Conservation (phyloP, 116 monocot species). For the Posidonia oceanica region DNA sequence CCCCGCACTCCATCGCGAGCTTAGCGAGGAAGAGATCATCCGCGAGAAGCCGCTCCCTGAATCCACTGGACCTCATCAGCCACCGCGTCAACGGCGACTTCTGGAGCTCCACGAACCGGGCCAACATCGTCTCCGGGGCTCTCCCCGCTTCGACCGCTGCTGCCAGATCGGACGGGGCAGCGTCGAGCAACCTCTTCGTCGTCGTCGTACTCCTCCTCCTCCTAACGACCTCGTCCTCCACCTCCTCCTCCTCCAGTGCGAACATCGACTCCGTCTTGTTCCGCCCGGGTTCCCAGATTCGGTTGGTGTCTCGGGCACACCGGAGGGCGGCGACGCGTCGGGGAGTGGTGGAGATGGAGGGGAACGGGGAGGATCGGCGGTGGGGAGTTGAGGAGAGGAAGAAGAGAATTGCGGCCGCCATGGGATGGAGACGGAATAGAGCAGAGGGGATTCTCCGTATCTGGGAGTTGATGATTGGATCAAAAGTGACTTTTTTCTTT, state of each 20-base stretch:
- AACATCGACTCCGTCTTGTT: too few species aligned
- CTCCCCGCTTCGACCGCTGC: slow-evolving; percentile 43
- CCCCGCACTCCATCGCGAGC: slow-evolving; percentile 73
- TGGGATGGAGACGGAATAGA: too few species aligned
- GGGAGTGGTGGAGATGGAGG: too few species aligned
- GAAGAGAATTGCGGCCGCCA: too few species aligned
- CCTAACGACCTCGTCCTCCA: not conserved
- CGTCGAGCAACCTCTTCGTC: slow-evolving; percentile 33
- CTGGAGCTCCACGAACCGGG: slow-evolving; percentile 41
- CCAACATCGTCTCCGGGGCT: slow-evolving; percentile 35
- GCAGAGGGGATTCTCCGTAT: too few species aligned
- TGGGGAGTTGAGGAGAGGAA: too few species aligned
- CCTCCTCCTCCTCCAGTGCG: not conserved
- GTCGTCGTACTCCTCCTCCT: slow-evolving; percentile 20
- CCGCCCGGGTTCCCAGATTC: too few species aligned
- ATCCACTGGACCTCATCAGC: slow-evolving; percentile 61
- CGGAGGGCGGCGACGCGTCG: too few species aligned
- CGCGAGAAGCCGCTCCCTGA: slow-evolving; percentile 66
- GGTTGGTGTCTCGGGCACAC: too few species aligned
- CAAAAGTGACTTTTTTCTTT: too few species aligned
- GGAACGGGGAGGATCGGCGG: too few species aligned
- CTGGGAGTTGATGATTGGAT: too few species aligned
- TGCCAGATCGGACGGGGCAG: slow-evolving; percentile 48
- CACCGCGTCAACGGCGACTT: slow-evolving; percentile 46
- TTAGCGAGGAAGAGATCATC: slow-evolving; percentile 76